Base-by-base conservation (phyloP, 2,329 filamentous ascomycete genomes). In the Pseudopithomyces chartarum region DNA sequence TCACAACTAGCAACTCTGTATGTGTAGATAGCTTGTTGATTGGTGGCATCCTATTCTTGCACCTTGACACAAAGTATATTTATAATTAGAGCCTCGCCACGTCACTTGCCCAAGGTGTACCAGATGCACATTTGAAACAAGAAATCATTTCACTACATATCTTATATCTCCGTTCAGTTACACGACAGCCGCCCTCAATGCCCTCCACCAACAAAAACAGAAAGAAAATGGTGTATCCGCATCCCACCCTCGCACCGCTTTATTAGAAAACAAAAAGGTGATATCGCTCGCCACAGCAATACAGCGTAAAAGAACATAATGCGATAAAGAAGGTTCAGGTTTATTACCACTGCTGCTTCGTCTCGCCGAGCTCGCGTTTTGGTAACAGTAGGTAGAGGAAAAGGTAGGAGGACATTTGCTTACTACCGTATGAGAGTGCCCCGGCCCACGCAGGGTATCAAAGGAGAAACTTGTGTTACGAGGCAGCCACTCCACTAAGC, bases 401-500 rank as follows among this genome's bases (percentile, higher is more conserved):
- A 19, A 38, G 26, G 26, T 29, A 29, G 26, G 26, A 29, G 38
- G 32, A 40, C 57, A 55, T 56, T 56, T 57, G 48, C 54, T 54
- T 59, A 53, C 56, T 59, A 58, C 52, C 59, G 45, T 54, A 45
- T 42, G 57, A 60, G 60, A 17, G 17, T 10, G 39, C 58, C 63
- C 61, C 57, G 57, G 53, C 63, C 61, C 61, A 55, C 48, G 60
- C 60, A 70, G 68, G 69, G 69, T 73, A 73, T 72, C 68, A 73
- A 70, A 65, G 26, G 63, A 69, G 67, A 68, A 71, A 66, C 61
- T 56, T 65, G 62, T 62, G 66, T 17, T 10, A 57, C 55, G 61
- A 64, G 62, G 65, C 63, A 67, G 66, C 67, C 71, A 73, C 67
- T 66, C 66, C 67, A 63, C 59, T 59, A 54, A 65, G 62, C 62